Conservation (phyloP, 208 protist species). For the Acanthamoeba divionensis region DNA sequence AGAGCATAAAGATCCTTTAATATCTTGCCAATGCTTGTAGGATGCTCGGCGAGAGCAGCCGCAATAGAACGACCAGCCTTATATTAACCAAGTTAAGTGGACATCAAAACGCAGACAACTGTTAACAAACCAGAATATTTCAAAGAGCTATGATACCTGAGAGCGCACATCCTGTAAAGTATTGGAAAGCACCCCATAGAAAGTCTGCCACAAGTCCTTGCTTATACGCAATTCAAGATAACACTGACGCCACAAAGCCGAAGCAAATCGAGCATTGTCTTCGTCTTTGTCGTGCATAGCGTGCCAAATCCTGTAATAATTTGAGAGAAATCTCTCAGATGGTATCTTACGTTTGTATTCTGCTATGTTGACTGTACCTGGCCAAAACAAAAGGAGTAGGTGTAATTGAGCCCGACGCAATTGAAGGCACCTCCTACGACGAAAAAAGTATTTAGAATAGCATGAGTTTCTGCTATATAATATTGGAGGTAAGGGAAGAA, state of each 20-base stretch:
- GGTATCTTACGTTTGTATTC: not conserved
- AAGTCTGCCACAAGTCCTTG: not conserved
- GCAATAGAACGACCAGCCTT: conserved; percentile 36
- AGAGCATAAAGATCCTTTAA: conserved; percentile 10
- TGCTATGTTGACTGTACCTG: not conserved
- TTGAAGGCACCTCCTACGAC: not conserved
- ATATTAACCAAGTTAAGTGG: not conserved
- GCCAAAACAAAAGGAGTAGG: not conserved
- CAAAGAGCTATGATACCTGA: too few species aligned
- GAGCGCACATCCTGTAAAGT: too few species aligned
- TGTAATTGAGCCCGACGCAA: not conserved
- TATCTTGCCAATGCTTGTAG: not conserved
- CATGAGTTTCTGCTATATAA: not conserved
- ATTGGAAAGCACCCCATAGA: not conserved
- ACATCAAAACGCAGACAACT: too few species aligned
- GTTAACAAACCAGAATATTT: too few species aligned
- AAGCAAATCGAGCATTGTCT: not conserved
- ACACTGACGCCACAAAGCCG: not conserved
- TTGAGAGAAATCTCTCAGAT: not conserved
- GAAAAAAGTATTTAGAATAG: not conserved
- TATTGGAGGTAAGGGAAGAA: not conserved
- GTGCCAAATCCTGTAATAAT: not conserved
- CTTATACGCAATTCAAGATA: not conserved
- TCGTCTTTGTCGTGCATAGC: conserved; percentile 36
- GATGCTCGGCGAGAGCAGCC: not conserved